Conservation (phyloP, 2,329 filamentous ascomycete genomes). For the Stagonosporopsis tanaceti region DNA sequence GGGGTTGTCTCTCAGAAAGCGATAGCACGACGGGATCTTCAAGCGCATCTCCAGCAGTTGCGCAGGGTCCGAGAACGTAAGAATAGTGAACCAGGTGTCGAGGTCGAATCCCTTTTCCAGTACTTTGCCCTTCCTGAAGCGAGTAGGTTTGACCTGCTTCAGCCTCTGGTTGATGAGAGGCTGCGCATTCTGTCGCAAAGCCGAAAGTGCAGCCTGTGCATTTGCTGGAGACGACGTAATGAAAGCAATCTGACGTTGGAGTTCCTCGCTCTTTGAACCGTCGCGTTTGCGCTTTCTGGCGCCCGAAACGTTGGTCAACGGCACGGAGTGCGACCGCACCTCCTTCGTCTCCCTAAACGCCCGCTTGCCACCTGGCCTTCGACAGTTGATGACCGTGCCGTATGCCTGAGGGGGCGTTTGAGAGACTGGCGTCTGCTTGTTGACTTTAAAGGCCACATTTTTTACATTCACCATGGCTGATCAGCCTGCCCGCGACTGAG, state of each 20-base stretch:
- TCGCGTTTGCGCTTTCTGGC: constrained; percentile 34
- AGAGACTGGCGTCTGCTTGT: constrained; percentile 44
- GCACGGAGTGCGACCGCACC: constrained; percentile 41
- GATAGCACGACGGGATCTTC: constrained; percentile 47
- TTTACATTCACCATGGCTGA: constrained; percentile 50
- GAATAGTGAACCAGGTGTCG: constrained; percentile 49
- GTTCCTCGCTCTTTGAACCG: constrained; percentile 17
- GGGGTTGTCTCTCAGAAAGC: constrained; percentile 45
- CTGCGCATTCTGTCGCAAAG: constrained; percentile 11
- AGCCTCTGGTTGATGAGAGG: constrained; percentile 30
- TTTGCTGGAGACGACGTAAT: constrained; percentile 10
- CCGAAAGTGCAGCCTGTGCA: constrained; percentile 8
- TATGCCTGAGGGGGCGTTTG: constrained; percentile 41
- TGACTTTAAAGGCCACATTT: constrained; percentile 50
- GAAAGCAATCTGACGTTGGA: constrained; percentile 9
- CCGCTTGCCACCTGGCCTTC: constrained; percentile 40
- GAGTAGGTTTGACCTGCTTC: constrained; percentile 38
- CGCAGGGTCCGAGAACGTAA: constrained; percentile 45
- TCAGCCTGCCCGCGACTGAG: constrained; percentile 46
- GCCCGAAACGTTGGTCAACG: constrained; percentile 39
- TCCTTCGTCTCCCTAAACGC: constrained; percentile 34
- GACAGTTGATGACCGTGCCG: constrained; percentile 47
- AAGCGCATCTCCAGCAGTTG: constrained; percentile 46
- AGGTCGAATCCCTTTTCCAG: constrained; percentile 40
- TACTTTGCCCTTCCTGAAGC: constrained; percentile 38